Evolutionary conservation across 148 eudicot species (phyloP), one percentile per base, ranked within the genome.

Genomic region (Rhododendron simsii): DNA sequence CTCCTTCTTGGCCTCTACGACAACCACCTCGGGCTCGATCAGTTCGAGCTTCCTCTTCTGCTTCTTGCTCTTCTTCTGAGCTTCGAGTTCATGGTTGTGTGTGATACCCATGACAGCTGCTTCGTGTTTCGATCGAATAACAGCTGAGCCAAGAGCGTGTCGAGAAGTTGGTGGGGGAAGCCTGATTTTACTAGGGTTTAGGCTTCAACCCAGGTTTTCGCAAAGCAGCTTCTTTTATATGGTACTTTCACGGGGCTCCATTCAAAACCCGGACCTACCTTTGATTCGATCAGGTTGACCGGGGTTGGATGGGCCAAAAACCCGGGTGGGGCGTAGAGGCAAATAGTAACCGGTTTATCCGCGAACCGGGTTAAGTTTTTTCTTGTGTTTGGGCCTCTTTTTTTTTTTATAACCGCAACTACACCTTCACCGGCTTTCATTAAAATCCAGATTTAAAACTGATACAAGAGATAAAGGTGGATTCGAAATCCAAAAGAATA

Each of bases 1-100:
- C 37, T 90, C 91, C 71, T 88, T 93, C 85, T 90, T 90, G 59
- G 88, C 44, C n/a, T 89, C 88, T 59, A 74, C 73, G 61, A 35
- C 89, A 33, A 86, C 78, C 83, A 81, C 90, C 83, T 83, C 90
- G 7, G 84, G 78, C 80, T 91, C 87, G 67, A 82, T 33, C 53
- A 78, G 91, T 90, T 92, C 90, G 30, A 81, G 89, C 87, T 88
- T 92, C 85, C 93, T 88, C 89, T 93, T 90, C 1, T 88, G 92
- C 84, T 87, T 77, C 81, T 86, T 86, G 89, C 89, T 85, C 85
- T 79, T 92, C 88, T 82, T 91, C 82, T 87, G 89, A 55, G 85
- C 81, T 88, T 87, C 81, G 23, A 61, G 50, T 7, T 87, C 88
- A 33, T 41, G 37, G 82, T 89, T 80, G 26, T 53, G 61, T 45